Evolutionary conservation across 345 rosid genomes (phyloP).

Genomic region (Citrus reticulata): DNA sequence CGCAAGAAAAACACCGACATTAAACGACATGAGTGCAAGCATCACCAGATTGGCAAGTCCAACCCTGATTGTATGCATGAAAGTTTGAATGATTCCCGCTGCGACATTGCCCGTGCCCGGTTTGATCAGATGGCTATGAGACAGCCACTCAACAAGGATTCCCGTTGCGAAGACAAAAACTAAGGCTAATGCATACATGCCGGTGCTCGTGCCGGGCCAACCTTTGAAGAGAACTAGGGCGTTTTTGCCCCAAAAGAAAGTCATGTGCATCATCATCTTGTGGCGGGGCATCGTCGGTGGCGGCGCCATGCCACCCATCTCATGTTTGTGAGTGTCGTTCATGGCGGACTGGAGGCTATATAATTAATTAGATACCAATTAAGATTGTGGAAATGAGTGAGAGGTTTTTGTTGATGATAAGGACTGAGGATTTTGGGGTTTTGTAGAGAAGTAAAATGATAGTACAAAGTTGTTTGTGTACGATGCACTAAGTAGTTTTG

Average conservation of each 20-base stretch:
- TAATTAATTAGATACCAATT: too few species aligned
- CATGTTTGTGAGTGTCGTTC: conserved; percentile 6
- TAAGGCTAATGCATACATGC: conserved; percentile 37
- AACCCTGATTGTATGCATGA: conserved; percentile 26
- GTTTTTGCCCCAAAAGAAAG: conserved; percentile 41
- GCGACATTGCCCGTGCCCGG: not conserved
- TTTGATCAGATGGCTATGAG: conserved; percentile 22
- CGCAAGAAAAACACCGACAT: conserved; percentile 36
- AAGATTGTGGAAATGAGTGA: too few species aligned
- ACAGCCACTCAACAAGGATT: conserved; percentile 32
- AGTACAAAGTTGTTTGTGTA: not conserved
- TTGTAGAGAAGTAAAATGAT: not conserved
- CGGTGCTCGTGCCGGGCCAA: conserved; percentile 33
- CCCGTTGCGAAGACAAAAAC: conserved; percentile 28
- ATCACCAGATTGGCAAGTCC: conserved; percentile 35
- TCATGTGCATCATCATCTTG: conserved; percentile 36
- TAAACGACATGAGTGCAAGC: conserved; percentile 51
- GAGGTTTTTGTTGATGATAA: too few species aligned
- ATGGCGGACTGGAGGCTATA: not conserved
- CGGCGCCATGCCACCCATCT: conserved; percentile 11
- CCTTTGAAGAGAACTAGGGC: conserved; percentile 34
- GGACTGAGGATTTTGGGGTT: not conserved
- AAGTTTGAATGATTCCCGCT: conserved; percentile 28
- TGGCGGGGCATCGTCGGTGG: not conserved
- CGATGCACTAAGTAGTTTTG: not conserved